These are phyloP conservation scores for Hirschfeldia incana DNA, from an alignment of 345 rosid genomes.

Conservation along the genomic window DNA sequence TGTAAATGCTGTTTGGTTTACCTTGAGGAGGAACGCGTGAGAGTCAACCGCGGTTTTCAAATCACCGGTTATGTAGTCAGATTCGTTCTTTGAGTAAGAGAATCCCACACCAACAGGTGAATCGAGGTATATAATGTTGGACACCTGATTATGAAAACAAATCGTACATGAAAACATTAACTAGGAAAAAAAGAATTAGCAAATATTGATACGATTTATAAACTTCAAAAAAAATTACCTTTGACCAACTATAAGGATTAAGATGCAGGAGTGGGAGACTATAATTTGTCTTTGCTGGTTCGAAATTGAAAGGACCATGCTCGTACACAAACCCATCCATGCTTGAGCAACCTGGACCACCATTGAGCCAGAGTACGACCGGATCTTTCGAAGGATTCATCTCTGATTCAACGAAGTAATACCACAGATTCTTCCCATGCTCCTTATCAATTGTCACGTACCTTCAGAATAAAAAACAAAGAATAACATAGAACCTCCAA, in stretches of 20 bases:
- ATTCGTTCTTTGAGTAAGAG: conserved; percentile 68
- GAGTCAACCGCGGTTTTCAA: conserved; percentile 75
- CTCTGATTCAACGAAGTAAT: conserved; percentile 80
- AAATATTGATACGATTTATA: not conserved
- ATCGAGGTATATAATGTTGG: conserved; percentile 80
- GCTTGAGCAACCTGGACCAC: conserved; percentile 99
- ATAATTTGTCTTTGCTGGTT: conserved; percentile 44
- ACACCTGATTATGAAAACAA: conserved; percentile 51
- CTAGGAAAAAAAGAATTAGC: not conserved
- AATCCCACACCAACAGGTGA: conserved; percentile 94
- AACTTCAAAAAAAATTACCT: conserved; percentile 46
- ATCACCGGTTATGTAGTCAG: conserved; percentile 77
- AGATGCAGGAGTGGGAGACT: conserved; percentile 58
- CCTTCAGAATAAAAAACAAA: conserved; percentile 43
- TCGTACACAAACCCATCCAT: conserved; percentile 91
- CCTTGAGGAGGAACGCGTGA: conserved; percentile 80
- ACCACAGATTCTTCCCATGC: conserved; percentile 65
- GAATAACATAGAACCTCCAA: not conserved
- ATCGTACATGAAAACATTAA: not conserved
- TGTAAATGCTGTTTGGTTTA: conserved; percentile 12
- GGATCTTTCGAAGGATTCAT: conserved; percentile 68
- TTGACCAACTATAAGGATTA: conserved; percentile 90
- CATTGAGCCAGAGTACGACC: conserved; percentile 91
- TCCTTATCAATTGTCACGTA: conserved; percentile 65
- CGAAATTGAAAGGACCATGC: conserved; percentile 87